Conservation (phyloP, 1,139 yeast genomes). For the Blastobotrys arbuscula region DNA sequence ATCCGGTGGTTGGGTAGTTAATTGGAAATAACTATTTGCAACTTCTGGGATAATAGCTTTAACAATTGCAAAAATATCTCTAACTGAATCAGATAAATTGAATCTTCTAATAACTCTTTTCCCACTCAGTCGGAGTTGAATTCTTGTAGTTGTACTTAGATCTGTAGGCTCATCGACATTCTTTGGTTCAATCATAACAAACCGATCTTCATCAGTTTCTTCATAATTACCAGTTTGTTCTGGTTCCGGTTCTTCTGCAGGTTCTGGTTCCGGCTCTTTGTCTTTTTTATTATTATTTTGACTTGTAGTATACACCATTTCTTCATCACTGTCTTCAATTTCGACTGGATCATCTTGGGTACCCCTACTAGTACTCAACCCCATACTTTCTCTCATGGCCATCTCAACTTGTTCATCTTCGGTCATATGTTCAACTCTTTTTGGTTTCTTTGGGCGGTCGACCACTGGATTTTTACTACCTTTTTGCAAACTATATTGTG, state of each 20-base stretch:
- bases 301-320: neutral
- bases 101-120: constrained; percentile 83
- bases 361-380: constrained; percentile 21
- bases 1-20: constrained; percentile 48
- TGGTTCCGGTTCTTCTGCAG: constrained; percentile 1
- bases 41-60: constrained; percentile 50
- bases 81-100: constrained; percentile 49
- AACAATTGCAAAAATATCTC: constrained; percentile 54
- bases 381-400: constrained; percentile 67
- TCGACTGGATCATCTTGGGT: constrained; percentile 13
- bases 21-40: constrained; percentile 48
- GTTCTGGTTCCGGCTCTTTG: constrained; percentile 3
- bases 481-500: constrained; percentile 60
- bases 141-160: constrained; percentile 57
- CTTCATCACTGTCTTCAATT: constrained; percentile 6
- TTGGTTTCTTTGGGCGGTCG: constrained; percentile 26
- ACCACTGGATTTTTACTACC: constrained; percentile 60
- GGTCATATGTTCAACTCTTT: constrained; percentile 40
- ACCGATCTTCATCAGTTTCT: constrained; percentile 31
- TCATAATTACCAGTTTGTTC: constrained; percentile 13
- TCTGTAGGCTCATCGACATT: constrained; percentile 59
- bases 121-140: constrained; percentile 73
- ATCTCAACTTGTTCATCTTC: constrained; percentile 83
- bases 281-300: neutral
- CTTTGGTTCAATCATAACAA: constrained; percentile 44